phyloP scores from a whole-genome alignment of 305 asterid genomes.

The Rubia balearica region DNA sequence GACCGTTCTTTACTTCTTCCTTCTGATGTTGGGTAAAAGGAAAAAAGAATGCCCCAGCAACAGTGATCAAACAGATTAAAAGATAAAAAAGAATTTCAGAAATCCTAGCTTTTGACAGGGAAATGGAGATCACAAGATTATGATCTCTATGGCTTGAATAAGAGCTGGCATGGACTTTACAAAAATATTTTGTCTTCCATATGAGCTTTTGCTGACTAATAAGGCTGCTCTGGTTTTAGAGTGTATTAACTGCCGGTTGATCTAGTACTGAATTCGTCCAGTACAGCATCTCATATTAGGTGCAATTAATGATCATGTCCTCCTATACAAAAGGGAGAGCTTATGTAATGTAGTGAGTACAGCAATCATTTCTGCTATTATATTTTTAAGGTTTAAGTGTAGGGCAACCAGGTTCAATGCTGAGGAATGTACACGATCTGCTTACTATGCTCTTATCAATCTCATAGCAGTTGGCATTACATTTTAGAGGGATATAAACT shows the following conservation, averaged over 20 bases:
- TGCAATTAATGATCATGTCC: neutral
- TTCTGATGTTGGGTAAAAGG: neutral
- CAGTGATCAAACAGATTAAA: too few species aligned
- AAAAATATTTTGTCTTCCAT: neutral
- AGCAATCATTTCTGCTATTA: neutral
- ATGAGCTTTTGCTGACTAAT: too few species aligned
- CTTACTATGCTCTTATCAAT: neutral
- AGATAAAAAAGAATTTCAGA: too few species aligned
- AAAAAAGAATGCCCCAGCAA: neutral
- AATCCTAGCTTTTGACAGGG: neutral
- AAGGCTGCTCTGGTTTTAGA: too few species aligned
- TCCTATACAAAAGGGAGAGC: neutral
- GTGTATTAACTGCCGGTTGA: too few species aligned
- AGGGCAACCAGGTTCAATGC: neutral
- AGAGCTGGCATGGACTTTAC: neutral
- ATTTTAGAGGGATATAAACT: neutral
- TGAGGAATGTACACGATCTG: neutral
- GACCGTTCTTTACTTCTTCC: neutral
- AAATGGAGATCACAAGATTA: conserved; percentile 22
- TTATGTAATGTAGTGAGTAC: neutral
- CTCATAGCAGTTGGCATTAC: neutral
- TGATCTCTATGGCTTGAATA: neutral
- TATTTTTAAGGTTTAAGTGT: neutral
- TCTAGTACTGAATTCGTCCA: neutral
- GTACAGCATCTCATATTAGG: neutral